phyloP scores from a whole-genome alignment of 2,329 filamentous ascomycete genomes.

The Penicillium corylophilum region DNA sequence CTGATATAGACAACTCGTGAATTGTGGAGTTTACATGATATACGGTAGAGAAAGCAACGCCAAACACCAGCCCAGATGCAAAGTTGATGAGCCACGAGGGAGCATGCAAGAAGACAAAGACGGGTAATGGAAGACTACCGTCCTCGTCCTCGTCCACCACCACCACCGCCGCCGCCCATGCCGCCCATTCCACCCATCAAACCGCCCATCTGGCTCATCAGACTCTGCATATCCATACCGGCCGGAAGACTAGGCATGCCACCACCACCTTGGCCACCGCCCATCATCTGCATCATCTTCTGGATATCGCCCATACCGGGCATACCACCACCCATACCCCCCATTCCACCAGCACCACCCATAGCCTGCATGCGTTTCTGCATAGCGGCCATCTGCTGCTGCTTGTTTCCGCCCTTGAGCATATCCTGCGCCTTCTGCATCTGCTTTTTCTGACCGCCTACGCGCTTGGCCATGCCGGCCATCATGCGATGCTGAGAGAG shows the following conservation, averaged over 20 bases:
- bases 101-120: conserved; percentile 12
- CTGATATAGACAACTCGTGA: not conserved
- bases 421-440: conserved; percentile 91
- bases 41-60: conserved; percentile 14
- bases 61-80: conserved; percentile 24
- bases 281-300: conserved; percentile 96
- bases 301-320: conserved; percentile 78
- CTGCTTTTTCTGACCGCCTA: conserved; percentile 96
- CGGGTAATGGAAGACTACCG: conserved; percentile 18
- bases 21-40: conserved; percentile 6
- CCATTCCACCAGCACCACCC: conserved; percentile 68
- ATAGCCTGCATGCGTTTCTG: conserved; percentile 92
- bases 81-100: conserved; percentile 14
- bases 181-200: conserved; percentile 49
- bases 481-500: conserved; percentile 99
- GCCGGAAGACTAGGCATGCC: conserved; percentile 60
- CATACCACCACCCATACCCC: conserved; percentile 66
- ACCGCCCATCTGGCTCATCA: conserved; percentile 76
- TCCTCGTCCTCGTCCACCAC: conserved; percentile 35
- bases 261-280: conserved; percentile 64
- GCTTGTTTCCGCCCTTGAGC: conserved; percentile 86
- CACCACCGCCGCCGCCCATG: conserved; percentile 38
- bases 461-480: conserved; percentile 98
- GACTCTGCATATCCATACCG: conserved; percentile 65
- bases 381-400: conserved; percentile 94